Evolutionary conservation across 768 basidiomycete species (phyloP).

Genomic region (Candolleomyces aberdarensis): DNA sequence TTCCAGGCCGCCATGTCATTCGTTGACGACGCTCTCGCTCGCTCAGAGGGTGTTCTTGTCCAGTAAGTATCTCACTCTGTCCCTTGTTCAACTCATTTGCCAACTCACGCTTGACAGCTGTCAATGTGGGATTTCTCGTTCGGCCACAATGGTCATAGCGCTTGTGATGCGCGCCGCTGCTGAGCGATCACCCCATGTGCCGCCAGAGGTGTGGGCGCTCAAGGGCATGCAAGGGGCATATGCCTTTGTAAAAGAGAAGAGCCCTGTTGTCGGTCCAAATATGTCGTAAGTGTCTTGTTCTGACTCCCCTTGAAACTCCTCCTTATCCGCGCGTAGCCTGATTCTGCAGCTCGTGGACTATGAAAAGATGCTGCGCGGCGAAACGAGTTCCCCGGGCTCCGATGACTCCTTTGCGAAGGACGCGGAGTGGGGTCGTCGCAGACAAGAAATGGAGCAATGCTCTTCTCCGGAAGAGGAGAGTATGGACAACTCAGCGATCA

Average conservation of each 20-base stretch:
- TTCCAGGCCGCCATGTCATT: conserved; percentile 82
- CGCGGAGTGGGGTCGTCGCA: conserved; percentile 77
- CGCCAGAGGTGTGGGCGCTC: conserved; percentile 72
- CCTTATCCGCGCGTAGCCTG: conserved; percentile 47
- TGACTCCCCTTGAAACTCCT: conserved; percentile 15
- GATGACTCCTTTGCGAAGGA: conserved; percentile 60
- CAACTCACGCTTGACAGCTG: conserved; percentile 49
- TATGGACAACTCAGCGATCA: conserved; percentile 52
- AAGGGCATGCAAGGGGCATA: conserved; percentile 91
- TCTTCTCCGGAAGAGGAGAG: conserved; percentile 43
- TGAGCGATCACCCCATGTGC: conserved; percentile 58
- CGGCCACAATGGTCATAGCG: conserved; percentile 86
- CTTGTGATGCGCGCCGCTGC: conserved; percentile 93
- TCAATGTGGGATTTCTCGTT: conserved; percentile 91
- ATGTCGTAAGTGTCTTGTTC: conserved; percentile 71
- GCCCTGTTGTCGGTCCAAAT: conserved; percentile 85
- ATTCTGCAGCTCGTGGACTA: conserved; percentile 94
- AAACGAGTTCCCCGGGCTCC: conserved; percentile 48
- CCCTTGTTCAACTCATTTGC: conserved; percentile 16
- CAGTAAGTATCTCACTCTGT: conserved; percentile 55
- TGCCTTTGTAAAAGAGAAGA: conserved; percentile 85
- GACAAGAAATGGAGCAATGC: conserved; percentile 56
- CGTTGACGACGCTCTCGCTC: conserved; percentile 69
- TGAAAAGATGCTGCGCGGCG: conserved; percentile 66
- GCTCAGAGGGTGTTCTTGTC: conserved; percentile 77